Evolutionary conservation across 164 flowering plant species (phyloP).

Genomic region (Piper longum): DNA sequence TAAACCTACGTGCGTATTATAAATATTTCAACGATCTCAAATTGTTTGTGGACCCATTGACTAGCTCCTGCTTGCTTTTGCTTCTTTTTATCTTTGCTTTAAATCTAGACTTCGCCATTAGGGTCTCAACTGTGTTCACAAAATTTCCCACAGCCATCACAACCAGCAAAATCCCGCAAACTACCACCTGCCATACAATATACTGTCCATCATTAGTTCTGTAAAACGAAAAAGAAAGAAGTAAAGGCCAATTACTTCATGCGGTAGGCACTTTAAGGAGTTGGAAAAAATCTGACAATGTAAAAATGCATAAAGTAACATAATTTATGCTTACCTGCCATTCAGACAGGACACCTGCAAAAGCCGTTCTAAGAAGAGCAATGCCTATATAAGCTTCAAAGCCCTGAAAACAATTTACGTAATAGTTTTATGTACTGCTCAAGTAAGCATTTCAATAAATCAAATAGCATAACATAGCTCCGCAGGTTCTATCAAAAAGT

Average conservation of each 20-base stretch:
- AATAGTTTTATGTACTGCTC: too few relatives aligned
- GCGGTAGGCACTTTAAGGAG: too few relatives aligned
- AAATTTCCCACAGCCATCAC: constrained; percentile 95
- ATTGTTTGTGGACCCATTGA: constrained; percentile 11
- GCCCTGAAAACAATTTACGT: constrained; percentile 32
- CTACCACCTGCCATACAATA: constrained; percentile 40
- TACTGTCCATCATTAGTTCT: not conserved
- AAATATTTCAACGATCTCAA: not conserved
- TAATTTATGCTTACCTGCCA: constrained; percentile 60
- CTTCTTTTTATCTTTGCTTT: constrained; percentile 85
- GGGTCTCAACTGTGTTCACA: constrained; percentile 70
- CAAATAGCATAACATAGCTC: too few relatives aligned
- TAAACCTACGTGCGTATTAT: not conserved
- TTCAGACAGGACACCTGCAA: constrained; percentile 57
- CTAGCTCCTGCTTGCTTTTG: constrained; percentile 57
- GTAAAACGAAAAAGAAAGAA: not conserved
- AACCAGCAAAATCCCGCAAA: constrained; percentile 73
- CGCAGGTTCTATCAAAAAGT: too few relatives aligned
- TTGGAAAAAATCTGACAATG: not conserved
- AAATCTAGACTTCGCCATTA: constrained; percentile 66
- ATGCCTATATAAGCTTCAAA: constrained; percentile 94
- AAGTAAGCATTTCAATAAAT: too few relatives aligned
- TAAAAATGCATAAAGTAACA: not conserved
- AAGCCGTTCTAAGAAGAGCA: constrained; percentile 56
- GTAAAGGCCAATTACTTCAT: not conserved